Percentiles rank a stretch among this genome's conserved stretches.
Conservation (phyloP, 306 rosid species). For the Potentilla sterilis region DNA sequence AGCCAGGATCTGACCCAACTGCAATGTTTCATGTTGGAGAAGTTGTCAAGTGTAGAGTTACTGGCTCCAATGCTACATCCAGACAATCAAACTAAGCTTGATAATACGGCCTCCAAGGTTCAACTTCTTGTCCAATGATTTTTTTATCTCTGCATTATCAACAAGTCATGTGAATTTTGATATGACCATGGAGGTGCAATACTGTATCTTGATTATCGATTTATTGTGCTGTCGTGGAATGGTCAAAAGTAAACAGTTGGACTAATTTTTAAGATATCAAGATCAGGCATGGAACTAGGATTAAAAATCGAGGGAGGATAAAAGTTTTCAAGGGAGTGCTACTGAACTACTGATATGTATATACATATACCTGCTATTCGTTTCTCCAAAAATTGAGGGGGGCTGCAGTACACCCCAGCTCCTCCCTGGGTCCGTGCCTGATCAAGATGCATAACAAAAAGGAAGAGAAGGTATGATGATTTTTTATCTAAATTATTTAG, state of each 20-base stretch:
- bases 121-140: constrained; percentile 18
- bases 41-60: constrained; percentile 84
- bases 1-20: constrained; percentile 74
- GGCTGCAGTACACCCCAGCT: no score
- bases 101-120: constrained; percentile 79
- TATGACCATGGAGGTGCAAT: not conserved
- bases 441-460: not conserved
- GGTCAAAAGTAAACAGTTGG: not conserved
- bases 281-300: no score
- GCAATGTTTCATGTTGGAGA: constrained; percentile 75
- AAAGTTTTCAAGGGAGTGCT: no score
- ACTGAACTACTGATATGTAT: no score
- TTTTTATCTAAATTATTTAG: constrained; percentile 18
- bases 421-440: no score
- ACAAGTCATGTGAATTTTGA: not conserved
- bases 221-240: no score
- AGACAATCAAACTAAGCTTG: constrained; percentile 85
- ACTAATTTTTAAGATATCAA: not conserved
- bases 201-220: no score
- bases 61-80: constrained; percentile 57
- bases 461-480: not conserved
- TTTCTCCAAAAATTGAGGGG: no score
- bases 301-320: no score
- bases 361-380: no score
- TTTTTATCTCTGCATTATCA: not conserved